Evolutionary conservation across 176 grass and related monocot genomes (phyloP).

Genomic region (Oryza meyeriana): DNA sequence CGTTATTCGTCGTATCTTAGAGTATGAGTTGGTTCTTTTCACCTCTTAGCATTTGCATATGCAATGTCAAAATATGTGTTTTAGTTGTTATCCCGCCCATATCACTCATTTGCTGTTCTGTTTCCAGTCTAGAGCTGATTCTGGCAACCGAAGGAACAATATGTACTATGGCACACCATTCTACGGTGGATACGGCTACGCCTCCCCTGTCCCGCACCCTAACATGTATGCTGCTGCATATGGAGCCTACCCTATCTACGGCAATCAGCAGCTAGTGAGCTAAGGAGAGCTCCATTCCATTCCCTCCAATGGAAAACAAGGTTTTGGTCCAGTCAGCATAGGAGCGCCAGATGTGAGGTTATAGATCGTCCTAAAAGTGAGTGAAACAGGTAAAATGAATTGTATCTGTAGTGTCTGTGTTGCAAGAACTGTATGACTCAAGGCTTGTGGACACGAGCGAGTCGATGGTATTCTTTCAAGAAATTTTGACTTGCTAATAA

Average conservation of each 20-base stretch:
- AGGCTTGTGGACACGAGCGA: slow-evolving; percentile 44
- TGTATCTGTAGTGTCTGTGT: slow-evolving; percentile 24
- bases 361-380: slow-evolving; percentile 45
- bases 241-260: slow-evolving; percentile 56
- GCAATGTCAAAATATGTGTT: background rate
- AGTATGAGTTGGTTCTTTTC: background rate
- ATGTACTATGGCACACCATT: slow-evolving; percentile 62
- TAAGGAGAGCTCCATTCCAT: slow-evolving; percentile 33
- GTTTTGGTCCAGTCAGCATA: slow-evolving; percentile 55
- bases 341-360: slow-evolving; percentile 39
- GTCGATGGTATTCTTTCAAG: slow-evolving; percentile 52
- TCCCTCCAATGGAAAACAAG: slow-evolving; percentile 45
- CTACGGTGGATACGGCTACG: slow-evolving; percentile 57
- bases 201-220: slow-evolving; percentile 47
- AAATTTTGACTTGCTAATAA: slow-evolving; percentile 72
- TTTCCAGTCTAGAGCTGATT: slow-evolving; percentile 59
- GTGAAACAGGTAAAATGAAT: slow-evolving; percentile 33
- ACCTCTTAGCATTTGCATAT: background rate
- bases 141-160: slow-evolving; percentile 46
- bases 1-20: background rate
- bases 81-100: background rate
- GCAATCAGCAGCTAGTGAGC: slow-evolving; percentile 71
- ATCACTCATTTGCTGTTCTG: background rate
- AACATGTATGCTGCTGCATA: slow-evolving; percentile 58
- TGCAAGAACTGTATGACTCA: slow-evolving; percentile 27